Conservation (phyloP, 108 stramenopile genomes). For the Fragilaria crotonensis region DNA sequence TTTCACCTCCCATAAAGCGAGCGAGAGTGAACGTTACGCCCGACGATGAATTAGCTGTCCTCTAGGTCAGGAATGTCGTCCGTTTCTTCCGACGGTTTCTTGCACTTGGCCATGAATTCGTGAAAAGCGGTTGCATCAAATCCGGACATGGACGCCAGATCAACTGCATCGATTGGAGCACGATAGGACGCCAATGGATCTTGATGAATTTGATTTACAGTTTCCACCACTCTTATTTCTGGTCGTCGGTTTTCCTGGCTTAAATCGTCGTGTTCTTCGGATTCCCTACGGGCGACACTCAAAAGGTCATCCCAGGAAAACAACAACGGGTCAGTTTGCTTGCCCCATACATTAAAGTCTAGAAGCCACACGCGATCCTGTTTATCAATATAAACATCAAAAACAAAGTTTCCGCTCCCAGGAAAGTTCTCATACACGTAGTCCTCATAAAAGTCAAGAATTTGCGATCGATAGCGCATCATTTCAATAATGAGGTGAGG, state of each 20-base stretch:
- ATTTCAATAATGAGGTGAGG: conserved; percentile 41
- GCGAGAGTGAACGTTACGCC: too few relatives aligned
- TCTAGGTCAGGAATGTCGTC: too few relatives aligned
- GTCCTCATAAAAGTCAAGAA: conserved; percentile 56
- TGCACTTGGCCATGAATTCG: conserved; percentile 66
- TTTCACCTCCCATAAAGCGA: too few relatives aligned
- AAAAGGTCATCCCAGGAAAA: conserved; percentile 74
- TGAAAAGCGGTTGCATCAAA: conserved; percentile 40
- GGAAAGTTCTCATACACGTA: conserved; percentile 39
- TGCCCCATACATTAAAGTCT: conserved; percentile 85
- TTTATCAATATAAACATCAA: conserved; percentile 81
- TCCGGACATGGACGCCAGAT: conserved; percentile 35
- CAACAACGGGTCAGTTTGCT: conserved; percentile 62
- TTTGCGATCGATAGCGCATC: conserved; percentile 4
- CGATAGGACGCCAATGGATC: conserved; percentile 74
- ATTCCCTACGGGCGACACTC: background rate
- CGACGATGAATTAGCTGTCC: too few relatives aligned
- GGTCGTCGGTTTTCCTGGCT: conserved; percentile 3
- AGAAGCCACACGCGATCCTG: conserved; percentile 75
- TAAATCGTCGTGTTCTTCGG: conserved; percentile 3
- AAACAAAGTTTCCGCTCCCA: conserved; percentile 35
- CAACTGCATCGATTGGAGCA: conserved; percentile 79
- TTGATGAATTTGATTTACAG: conserved; percentile 57
- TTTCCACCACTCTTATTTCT: conserved; percentile 55
- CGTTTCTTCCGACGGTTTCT: conserved; percentile 46